A percentile compares a stretch with the other conserved stretches of the same genome.
Conservation (phyloP, 192 early-diverging fungal genomes). For the Lunasporangiospora selenospora region DNA sequence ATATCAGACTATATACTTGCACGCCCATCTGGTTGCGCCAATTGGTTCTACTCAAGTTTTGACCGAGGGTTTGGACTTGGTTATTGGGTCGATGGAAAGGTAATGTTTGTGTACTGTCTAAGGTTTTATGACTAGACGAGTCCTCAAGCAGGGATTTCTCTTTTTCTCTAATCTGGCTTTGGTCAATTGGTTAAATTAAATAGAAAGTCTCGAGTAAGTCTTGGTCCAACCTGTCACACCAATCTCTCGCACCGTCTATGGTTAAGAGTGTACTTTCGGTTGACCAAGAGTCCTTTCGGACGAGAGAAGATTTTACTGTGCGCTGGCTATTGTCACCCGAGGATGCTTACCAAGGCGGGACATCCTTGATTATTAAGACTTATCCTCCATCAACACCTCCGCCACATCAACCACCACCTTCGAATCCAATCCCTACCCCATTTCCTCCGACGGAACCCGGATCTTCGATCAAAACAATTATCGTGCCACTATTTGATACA, state of each 20-base stretch:
- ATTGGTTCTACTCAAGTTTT: slow-evolving; percentile 62
- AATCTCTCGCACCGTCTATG: slow-evolving; percentile 51
- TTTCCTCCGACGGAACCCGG: background rate
- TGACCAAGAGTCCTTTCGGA: background rate
- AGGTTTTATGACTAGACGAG: too few relatives aligned
- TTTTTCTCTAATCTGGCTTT: background rate
- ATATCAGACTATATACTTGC: slow-evolving; percentile 51
- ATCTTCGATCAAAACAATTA: slow-evolving; percentile 6
- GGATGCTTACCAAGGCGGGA: slow-evolving; percentile 26
- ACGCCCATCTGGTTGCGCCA: slow-evolving; percentile 39
- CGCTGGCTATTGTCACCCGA: slow-evolving; percentile 26
- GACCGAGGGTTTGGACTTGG: slow-evolving; percentile 56
- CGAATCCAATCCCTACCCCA: slow-evolving; percentile 4
- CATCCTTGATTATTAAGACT: slow-evolving; percentile 24
- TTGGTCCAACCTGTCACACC: slow-evolving; percentile 62
- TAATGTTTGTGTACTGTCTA: too few relatives aligned
- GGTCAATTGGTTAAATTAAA: too few relatives aligned
- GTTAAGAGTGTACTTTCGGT: slow-evolving; percentile 17
- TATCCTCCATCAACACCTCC: background rate
- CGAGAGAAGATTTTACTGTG: too few relatives aligned
- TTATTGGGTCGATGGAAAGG: slow-evolving; percentile 56
- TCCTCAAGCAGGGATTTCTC: background rate
- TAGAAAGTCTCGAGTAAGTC: slow-evolving; percentile 42
- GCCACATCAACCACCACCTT: background rate
- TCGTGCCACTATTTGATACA: slow-evolving; percentile 31